Base-by-base conservation (phyloP, 352 stramenopile species). In the Elongisporangium anandrum region DNA sequence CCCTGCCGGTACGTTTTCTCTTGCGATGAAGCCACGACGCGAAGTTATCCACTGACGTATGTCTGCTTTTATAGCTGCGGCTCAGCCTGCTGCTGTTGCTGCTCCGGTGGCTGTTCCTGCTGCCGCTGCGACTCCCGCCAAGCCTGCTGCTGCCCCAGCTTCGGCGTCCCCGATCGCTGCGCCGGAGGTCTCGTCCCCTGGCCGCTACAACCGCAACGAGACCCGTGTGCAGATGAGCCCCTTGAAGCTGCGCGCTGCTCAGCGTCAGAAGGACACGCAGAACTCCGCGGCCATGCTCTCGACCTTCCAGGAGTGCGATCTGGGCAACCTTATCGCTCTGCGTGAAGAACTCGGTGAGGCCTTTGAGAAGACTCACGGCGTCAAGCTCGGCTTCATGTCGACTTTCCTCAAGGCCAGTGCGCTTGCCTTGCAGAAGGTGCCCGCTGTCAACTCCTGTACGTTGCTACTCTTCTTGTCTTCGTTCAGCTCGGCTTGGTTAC, bases 231-330 rank as follows among this genome's bases (percentile, higher is more conserved):
- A 99, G 86, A 99, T 99, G 93, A 98, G 88, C 56, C 82, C 90
- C 52, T 94, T 99, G 81, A 96, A 98, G 62, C 65, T 96, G 59
- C 94, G 95, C 57, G 94, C 98, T 50, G 97, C 97, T 13, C 74
- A 97, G 58, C 87, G 97, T 51, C 85, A 99, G 53, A 99, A 99
- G 72, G 97, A 99, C 66, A 96, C 96, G 26, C 97, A 99, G 85
- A 99, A 99, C 78, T 96, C 91, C 21, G 95, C 96, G 21, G 97
- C 97, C 26, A 99, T 99, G 88, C 84, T 99, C 12, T 99, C 97
- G 17, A 99, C 97, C 50, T 99, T 99, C 85, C 97, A 99, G 74
- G 97, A 99, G 76, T 96, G 88, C 58, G 97, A 99, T 70, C 92
- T 99, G 79, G 85, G 90, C 50, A 95, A 94, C 56, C 80, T 99